Evolutionary conservation across 352 stramenopile species (phyloP), one percentile per base, ranked within the genome.

Genomic region (Phytophthora colocasiae): DNA sequence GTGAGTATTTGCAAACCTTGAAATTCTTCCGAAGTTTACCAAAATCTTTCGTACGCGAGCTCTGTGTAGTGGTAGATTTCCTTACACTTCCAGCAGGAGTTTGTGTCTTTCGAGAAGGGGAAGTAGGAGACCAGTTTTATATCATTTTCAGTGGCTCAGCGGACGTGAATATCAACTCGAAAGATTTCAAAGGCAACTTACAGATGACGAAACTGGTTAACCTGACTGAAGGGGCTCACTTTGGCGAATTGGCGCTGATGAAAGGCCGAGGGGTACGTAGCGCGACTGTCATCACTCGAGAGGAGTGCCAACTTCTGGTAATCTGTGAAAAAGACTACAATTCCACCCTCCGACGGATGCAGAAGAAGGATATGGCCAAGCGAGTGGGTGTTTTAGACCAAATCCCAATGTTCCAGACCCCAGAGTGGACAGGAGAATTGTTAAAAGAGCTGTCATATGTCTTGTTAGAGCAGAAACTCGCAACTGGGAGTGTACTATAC

Each of bases 311-410:
- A 29, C 71, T 93, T 14, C 57, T 93, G 32, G 75, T 90, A n/a
- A 91, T 93, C 26, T 87, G 78, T 52, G 85, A 91, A 58, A 77
- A 80, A 8, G 85, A 93, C 65, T 91, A 93, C 69, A 92, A 90
- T 43, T 60, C 79, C 7, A 92, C 82, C 12, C 65, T 92, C 26
- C 74, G 82, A 0, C 75, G 82, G 0, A 81, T 91, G 75, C 85
- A 93, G 58, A 89, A 91, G 44, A 79, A 89, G 49, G 81, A 92
- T 52, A 73, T 91, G 49, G 53, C 71, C 7, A 83, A 84, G 45
- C 81, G 85, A 8, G 71, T 89, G 24, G 79, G 66, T 1, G 74
- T 88, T 27, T 52, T 93, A 4, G 81, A 91, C 62, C 63, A 81
- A 27, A 91, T 93, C 34, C 70, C 79, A 9, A 83, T 90, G 61